Percentiles rank a stretch among this genome's conserved stretches.
These are phyloP conservation scores for Suillus sp. DNA, from an alignment of 768 basidiomycete genomes.

Conservation along the genomic window DNA sequence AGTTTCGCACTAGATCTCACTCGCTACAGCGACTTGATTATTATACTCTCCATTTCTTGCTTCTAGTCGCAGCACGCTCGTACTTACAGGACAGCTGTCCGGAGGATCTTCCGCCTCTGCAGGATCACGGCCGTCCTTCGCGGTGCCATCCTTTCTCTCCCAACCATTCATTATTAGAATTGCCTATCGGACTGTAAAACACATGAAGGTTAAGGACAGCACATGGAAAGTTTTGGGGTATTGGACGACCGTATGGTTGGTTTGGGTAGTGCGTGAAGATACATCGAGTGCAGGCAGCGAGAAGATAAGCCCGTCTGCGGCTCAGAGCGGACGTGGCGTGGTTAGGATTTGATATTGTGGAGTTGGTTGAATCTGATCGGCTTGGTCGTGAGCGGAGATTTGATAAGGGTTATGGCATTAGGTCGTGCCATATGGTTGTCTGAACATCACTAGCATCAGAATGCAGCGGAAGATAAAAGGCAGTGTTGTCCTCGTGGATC, in stretches of 20 bases:
- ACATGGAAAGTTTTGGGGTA: neutral
- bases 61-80: slow-evolving; percentile 32
- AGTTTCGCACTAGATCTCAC: too few relatives aligned
- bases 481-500: neutral
- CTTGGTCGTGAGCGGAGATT: neutral
- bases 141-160: slow-evolving; percentile 27
- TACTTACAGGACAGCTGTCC: slow-evolving; percentile 34
- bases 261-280: neutral
- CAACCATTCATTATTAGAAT: slow-evolving; percentile 37
- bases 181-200: slow-evolving; percentile 14
- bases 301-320: neutral
- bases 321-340: neutral
- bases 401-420: neutral
- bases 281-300: neutral
- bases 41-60: slow-evolving; percentile 37
- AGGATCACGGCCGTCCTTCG: slow-evolving; percentile 12
- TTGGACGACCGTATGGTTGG: too few relatives aligned
- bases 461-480: neutral
- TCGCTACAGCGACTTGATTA: too few relatives aligned
- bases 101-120: neutral
- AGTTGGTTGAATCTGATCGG: neutral
- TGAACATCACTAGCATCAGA: neutral
- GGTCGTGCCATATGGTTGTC: neutral
- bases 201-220: neutral
- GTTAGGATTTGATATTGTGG: neutral